Conservation (phyloP, 164 flowering plant species). For the Echeveria elegans region DNA sequence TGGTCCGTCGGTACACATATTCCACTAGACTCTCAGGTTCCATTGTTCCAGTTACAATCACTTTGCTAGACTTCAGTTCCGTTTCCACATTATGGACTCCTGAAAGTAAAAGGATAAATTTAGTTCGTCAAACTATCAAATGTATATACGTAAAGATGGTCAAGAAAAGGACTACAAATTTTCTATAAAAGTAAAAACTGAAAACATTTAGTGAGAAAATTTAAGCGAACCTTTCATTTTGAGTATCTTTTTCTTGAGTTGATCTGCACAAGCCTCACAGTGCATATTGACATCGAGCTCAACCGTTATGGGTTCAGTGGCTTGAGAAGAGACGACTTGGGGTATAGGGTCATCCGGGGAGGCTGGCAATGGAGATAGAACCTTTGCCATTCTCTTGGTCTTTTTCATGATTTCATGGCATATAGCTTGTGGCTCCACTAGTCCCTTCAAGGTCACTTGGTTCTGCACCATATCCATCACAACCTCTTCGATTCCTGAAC, state of each 20-base stretch:
- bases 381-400: constrained; percentile 68
- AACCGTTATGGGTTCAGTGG: constrained; percentile 48
- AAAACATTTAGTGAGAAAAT: background rate
- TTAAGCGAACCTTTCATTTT: constrained; percentile 68
- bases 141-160: too few species aligned
- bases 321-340: constrained; percentile 70
- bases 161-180: too few species aligned
- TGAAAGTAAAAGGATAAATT: constrained; percentile 11
- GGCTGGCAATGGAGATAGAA: constrained; percentile 69
- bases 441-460: constrained; percentile 74
- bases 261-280: constrained; percentile 86
- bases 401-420: constrained; percentile 64
- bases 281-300: constrained; percentile 90
- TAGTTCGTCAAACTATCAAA: background rate
- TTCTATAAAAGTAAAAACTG: too few species aligned
- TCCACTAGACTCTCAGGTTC: constrained; percentile 68
- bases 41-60: constrained; percentile 86
- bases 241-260: constrained; percentile 79
- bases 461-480: constrained; percentile 57
- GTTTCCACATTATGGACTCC: constrained; percentile 78
- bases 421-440: constrained; percentile 78
- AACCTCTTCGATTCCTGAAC: constrained; percentile 71
- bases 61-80: constrained; percentile 54
- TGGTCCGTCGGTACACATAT: constrained; percentile 74
- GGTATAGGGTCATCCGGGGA: constrained; percentile 72